A percentile compares a stretch with the other conserved stretches of the same genome.
Conservation (phyloP, 805 yeast species). For the Sugiyamaella mastotermitis region DNA sequence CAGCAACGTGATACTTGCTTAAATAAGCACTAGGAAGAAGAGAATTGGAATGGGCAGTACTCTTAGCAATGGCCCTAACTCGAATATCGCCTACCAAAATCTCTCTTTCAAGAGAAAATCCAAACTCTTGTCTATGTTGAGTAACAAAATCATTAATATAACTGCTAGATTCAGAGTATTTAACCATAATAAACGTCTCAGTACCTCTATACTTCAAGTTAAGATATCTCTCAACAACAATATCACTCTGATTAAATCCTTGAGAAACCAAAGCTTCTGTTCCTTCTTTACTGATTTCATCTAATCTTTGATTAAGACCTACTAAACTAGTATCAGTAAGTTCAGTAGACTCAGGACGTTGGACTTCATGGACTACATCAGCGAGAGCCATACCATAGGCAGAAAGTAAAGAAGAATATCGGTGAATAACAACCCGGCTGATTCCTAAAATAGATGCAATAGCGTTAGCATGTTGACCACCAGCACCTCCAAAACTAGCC, state of each 20-base stretch:
- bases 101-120: conserved; percentile 55
- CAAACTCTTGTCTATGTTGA: conserved; percentile 65
- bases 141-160: conserved; percentile 40
- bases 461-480: conserved; percentile 83
- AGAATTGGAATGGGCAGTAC: conserved; percentile 27
- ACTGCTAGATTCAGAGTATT: conserved; percentile 2
- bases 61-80: conserved; percentile 62
- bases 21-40: conserved; percentile 34
- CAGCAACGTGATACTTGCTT: conserved; percentile 25
- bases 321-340: conserved; percentile 30
- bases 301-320: conserved; percentile 41
- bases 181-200: conserved; percentile 81
- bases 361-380: conserved; percentile 75
- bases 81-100: conserved; percentile 68
- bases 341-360: conserved; percentile 57
- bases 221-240: conserved; percentile 56
- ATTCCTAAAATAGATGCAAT: conserved; percentile 71
- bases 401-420: conserved; percentile 75
- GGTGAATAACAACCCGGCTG: conserved; percentile 61
- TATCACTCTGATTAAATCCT: conserved; percentile 43
- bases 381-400: conserved; percentile 89
- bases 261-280: conserved; percentile 40
- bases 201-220: conserved; percentile 83
- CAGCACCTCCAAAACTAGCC: conserved; percentile 90
- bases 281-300: conserved; percentile 40